Base-by-base conservation (phyloP, 352 stramenopile species). In the Pythium chondricola region DNA sequence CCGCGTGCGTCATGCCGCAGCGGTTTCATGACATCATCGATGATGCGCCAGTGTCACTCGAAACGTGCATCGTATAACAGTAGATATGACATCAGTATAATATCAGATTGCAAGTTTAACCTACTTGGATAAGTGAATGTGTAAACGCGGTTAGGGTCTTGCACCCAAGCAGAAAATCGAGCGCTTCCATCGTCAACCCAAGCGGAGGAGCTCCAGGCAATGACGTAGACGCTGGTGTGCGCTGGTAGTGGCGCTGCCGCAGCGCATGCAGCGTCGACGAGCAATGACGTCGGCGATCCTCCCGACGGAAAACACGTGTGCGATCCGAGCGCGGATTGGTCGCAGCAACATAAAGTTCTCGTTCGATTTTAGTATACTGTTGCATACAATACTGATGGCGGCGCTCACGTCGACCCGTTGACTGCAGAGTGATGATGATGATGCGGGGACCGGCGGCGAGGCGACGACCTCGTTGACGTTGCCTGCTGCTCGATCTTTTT, bases 11-110 rank as follows among this genome's bases (percentile, higher is more conserved):
- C 52, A 60, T 60, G 20, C 13, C 1, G 11, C 20, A 38, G 46
- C 46, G 42, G 13, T 26, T 56, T 35, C 24, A 62, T 62, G 54
- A 62, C 54, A 62, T 62, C 54, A 62, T 45, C 25, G 33, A 41
- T 62, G 54, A 62, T 62, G 54, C 54, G 25, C 13, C 54, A 22
- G 40, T 47, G 54, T 62, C 54, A 62, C 24, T 41, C n/a, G 45
- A 0, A 3, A 2, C 2, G 6, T 7, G 27, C 3, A 43, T 43
- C 38, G 10, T 45, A 53, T 39, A 37, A 27, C 4, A 53, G 21
- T 48, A 17, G 2, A 16, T n/a, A n/a, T n/a, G n/a, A n/a, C n/a
- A n/a, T n/a, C n/a, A n/a, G n/a, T n/a, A n/a, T n/a, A n/a, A n/a
- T n/a, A n/a, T n/a, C n/a, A n/a, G n/a, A n/a, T n/a, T n/a, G n/a